Evolutionary conservation across 1,284 basidiomycete genomes (phyloP).

Genomic region (Cutaneotrichosporon spelunceum): DNA sequence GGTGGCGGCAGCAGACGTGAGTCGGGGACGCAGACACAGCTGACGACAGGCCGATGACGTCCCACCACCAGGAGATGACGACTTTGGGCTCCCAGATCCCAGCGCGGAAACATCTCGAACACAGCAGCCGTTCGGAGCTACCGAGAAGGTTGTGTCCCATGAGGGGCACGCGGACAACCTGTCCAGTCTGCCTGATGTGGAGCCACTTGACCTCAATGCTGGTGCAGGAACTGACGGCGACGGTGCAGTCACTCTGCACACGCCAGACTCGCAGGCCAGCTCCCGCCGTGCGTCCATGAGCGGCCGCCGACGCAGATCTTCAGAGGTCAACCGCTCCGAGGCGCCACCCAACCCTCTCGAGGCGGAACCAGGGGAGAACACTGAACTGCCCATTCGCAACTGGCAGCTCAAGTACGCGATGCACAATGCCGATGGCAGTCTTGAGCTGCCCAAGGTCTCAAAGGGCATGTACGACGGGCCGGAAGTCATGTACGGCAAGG

Average conservation of each 20-base stretch:
- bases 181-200: conserved; percentile 35
- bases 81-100: background rate
- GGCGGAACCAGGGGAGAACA: conserved; percentile 29
- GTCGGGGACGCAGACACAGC: conserved; percentile 16
- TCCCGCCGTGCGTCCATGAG: background rate
- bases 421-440: conserved; percentile 54
- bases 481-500: conserved; percentile 61
- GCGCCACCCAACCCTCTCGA: conserved; percentile 40
- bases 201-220: conserved; percentile 50
- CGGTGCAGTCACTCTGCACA: background rate
- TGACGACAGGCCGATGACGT: conserved; percentile 13
- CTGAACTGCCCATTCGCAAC: conserved; percentile 31
- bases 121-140: conserved; percentile 47
- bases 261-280: background rate
- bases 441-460: conserved; percentile 56
- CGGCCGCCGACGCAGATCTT: background rate
- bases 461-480: conserved; percentile 59
- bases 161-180: conserved; percentile 16
- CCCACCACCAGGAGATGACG: background rate
- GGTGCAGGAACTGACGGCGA: background rate
- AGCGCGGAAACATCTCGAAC: conserved; percentile 27
- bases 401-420: conserved; percentile 22
- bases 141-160: conserved; percentile 33
- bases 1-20: conserved; percentile 55
- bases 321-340: conserved; percentile 1